Conservation (phyloP, 2,329 filamentous ascomycete genomes). For the Dissoconium aciculare region DNA sequence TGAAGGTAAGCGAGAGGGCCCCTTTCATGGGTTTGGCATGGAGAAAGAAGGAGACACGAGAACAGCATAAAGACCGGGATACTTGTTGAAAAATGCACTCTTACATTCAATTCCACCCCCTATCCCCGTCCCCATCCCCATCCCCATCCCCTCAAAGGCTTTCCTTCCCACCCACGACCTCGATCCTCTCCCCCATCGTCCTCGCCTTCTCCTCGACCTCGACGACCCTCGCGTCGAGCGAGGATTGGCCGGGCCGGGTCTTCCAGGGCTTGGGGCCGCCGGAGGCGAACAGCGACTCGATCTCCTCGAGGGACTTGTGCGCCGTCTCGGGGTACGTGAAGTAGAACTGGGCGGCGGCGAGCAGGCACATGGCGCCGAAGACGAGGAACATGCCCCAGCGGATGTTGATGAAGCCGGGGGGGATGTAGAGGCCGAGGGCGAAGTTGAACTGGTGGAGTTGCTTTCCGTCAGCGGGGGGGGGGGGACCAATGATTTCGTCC, state of each 20-base stretch:
- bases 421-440: constrained; percentile 43
- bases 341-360: constrained; percentile 32
- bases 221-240: constrained; percentile 17
- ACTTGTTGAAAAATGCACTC: too few species aligned
- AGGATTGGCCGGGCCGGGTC: constrained; percentile 24
- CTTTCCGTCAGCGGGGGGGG: neutral
- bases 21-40: too few species aligned
- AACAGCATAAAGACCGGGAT: too few species aligned
- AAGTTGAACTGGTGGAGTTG: constrained; percentile 39
- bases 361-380: constrained; percentile 35
- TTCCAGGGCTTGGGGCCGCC: constrained; percentile 24
- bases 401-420: constrained; percentile 44
- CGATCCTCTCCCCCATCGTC: too few species aligned
- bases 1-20: too few species aligned
- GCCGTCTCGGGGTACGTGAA: constrained; percentile 31
- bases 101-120: too few species aligned
- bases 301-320: constrained; percentile 27
- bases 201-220: constrained; percentile 12
- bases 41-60: too few species aligned
- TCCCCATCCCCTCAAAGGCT: too few species aligned
- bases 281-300: constrained; percentile 26
- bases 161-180: too few species aligned
- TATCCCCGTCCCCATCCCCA: too few species aligned
- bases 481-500: neutral
- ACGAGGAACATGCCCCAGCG: constrained; percentile 39